phyloP scores from a whole-genome alignment of 495 filamentous ascomycete species.

The Xylaria scruposa region DNA sequence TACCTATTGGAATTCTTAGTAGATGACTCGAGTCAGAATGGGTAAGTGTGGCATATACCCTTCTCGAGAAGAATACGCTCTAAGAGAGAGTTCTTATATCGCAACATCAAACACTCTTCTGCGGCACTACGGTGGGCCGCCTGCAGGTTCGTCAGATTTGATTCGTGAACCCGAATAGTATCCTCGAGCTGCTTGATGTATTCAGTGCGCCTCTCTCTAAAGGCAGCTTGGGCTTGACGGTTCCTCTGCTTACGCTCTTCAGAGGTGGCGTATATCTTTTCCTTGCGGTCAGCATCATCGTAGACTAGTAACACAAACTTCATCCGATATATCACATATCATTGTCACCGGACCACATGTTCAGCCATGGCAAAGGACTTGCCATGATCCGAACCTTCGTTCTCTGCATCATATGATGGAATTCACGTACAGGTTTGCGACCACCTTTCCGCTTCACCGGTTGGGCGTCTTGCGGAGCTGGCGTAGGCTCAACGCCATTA shows the following conservation, averaged over 20 bases:
- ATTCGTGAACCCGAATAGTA: constrained; percentile 97
- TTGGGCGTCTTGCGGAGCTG: constrained; percentile 51
- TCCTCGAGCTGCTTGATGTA: constrained; percentile 99
- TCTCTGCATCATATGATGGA: constrained; percentile 19
- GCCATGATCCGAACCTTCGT: neutral
- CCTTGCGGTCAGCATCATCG: constrained; percentile 38
- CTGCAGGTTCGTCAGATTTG: constrained; percentile 87
- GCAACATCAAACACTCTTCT: constrained; percentile 96
- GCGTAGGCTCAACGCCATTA: constrained; percentile 49
- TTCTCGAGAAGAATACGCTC: constrained; percentile 96
- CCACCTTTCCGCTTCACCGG: constrained; percentile 91
- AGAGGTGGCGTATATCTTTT: constrained; percentile 91
- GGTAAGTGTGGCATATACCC: constrained; percentile 58
- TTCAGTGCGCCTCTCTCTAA: constrained; percentile 94
- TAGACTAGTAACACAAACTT: neutral
- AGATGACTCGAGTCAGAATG: neutral
- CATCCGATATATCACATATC: neutral
- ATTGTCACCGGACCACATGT: neutral
- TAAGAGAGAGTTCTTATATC: constrained; percentile 96
- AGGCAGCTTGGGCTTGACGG: constrained; percentile 95
- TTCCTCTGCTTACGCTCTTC: constrained; percentile 98
- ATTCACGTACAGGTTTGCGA: constrained; percentile 85
- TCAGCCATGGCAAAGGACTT: neutral
- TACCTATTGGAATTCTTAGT: constrained; percentile 61
- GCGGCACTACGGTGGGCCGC: constrained; percentile 93